Evolutionary conservation across 495 filamentous ascomycete species (phyloP).

Genomic region (Gamarada debralockiae): DNA sequence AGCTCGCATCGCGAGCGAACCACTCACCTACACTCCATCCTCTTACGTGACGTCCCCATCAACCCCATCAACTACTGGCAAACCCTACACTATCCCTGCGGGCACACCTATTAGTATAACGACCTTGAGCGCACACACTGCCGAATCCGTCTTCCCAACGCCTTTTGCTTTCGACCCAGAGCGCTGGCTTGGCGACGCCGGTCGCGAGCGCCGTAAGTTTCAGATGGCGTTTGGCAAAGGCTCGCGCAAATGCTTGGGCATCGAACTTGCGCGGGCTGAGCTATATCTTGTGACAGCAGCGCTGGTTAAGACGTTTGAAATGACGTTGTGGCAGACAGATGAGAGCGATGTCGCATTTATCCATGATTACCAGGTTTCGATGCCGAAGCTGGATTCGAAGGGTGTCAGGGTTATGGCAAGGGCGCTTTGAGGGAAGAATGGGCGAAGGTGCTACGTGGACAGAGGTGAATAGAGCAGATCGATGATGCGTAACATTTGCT

Average conservation of each 20-base stretch:
- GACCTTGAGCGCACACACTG: slow-evolving; percentile 33
- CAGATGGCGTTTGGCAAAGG: slow-evolving; percentile 42
- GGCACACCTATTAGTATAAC: slow-evolving; percentile 42
- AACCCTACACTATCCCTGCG: slow-evolving; percentile 26
- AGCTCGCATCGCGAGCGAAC: slow-evolving; percentile 31
- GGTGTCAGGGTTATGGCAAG: slow-evolving; percentile 12
- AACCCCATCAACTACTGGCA: slow-evolving; percentile 21
- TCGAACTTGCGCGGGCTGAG: slow-evolving; percentile 43
- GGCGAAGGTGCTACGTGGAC: too few species aligned
- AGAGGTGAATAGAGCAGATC: too few species aligned
- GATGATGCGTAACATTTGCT: too few species aligned
- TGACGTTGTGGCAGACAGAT: slow-evolving; percentile 26
- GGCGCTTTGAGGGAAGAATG: not conserved
- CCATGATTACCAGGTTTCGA: slow-evolving; percentile 26
- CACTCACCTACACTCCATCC: slow-evolving; percentile 6
- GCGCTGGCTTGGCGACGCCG: slow-evolving; percentile 38
- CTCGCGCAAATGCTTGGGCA: slow-evolving; percentile 40
- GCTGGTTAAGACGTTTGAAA: slow-evolving; percentile 22
- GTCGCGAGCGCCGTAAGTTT: slow-evolving; percentile 34
- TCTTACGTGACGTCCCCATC: slow-evolving; percentile 8
- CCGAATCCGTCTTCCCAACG: slow-evolving; percentile 32
- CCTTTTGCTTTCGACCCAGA: slow-evolving; percentile 36
- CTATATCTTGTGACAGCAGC: slow-evolving; percentile 32
- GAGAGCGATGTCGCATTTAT: slow-evolving; percentile 25
- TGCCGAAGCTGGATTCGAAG: slow-evolving; percentile 23